phyloP scores from a whole-genome alignment of 805 yeast genomes.

The Lachancea kluyveri region DNA sequence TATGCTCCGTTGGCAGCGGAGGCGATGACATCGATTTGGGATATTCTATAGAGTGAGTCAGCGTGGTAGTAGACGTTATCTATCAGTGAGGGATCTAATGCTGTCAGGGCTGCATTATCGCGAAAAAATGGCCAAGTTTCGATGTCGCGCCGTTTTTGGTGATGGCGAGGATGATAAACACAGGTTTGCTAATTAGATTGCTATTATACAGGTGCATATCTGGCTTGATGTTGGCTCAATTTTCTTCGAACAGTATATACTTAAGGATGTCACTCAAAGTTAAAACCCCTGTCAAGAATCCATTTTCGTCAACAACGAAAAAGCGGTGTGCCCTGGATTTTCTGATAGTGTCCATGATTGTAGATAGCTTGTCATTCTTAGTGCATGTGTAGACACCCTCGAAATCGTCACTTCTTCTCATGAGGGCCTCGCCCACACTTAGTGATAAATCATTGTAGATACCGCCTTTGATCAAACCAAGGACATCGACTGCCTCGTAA shows the following conservation, averaged over 20 bases:
- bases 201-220: no score
- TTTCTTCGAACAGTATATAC: conserved; percentile 66
- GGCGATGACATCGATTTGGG: no score
- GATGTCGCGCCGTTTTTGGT: no score
- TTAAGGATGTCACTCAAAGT: conserved; percentile 86
- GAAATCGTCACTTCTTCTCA: conserved; percentile 85
- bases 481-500: conserved; percentile 92
- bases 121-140: no score
- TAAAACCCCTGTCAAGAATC: conserved; percentile 73
- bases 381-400: conserved; percentile 98
- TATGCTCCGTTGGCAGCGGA: no score
- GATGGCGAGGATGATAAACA: no score
- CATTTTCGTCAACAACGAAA: conserved; percentile 83
- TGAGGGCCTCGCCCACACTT: conserved; percentile 91
- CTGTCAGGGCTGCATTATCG: no score
- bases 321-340: conserved; percentile 86
- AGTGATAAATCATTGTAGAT: conserved; percentile 83
- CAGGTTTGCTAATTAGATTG: no score
- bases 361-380: conserved; percentile 73
- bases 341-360: conserved; percentile 88
- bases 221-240: no score
- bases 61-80: no score
- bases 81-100: no score
- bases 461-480: conserved; percentile 90
- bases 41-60: no score